phyloP scores from a whole-genome alignment of 495 filamentous ascomycete genomes.

The Cairneyella variabilis region DNA sequence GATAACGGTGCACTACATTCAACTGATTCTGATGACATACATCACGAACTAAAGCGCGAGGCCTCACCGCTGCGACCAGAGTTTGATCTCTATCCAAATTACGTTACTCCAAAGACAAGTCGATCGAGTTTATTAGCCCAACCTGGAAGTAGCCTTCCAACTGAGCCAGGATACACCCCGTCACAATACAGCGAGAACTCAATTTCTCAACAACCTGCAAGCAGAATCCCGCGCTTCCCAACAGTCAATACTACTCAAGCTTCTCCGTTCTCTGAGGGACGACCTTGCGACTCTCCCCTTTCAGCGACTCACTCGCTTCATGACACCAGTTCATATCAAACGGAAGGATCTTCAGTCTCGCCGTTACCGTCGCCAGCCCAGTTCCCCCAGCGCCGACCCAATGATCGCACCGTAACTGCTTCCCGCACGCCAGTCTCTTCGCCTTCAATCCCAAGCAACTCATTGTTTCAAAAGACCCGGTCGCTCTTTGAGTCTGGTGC shows the following conservation, averaged over 20 bases:
- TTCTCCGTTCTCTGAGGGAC: not conserved
- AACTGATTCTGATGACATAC: not conserved
- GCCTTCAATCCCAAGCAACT: not conserved
- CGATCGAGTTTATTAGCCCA: slow-evolving; percentile 1
- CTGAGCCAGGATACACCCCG: too few species aligned
- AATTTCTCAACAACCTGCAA: too few species aligned
- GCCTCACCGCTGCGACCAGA: slow-evolving; percentile 8
- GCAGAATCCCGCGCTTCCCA: not conserved
- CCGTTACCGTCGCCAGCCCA: not conserved
- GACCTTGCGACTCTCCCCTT: slow-evolving; percentile 1
- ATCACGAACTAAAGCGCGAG: slow-evolving; percentile 5
- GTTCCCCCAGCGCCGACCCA: not conserved
- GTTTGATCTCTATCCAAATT: slow-evolving; percentile 14
- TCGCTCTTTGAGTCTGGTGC: slow-evolving; percentile 18
- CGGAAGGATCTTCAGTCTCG: too few species aligned
- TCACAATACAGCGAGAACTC: too few species aligned
- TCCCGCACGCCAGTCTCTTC: slow-evolving; percentile 1
- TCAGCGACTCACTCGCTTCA: not conserved
- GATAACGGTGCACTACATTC: not conserved
- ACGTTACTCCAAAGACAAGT: slow-evolving; percentile 8
- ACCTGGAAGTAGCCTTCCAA: too few species aligned
- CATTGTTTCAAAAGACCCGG: slow-evolving; percentile 21
- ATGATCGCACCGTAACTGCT: not conserved
- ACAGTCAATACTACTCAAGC: slow-evolving; percentile 1
- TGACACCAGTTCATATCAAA: too few species aligned